Percentiles rank a stretch among this genome's conserved stretches.
These are phyloP conservation scores for Colletotrichum godetiae DNA, from an alignment of 2,329 filamentous ascomycete genomes.

Conservation along the genomic window DNA sequence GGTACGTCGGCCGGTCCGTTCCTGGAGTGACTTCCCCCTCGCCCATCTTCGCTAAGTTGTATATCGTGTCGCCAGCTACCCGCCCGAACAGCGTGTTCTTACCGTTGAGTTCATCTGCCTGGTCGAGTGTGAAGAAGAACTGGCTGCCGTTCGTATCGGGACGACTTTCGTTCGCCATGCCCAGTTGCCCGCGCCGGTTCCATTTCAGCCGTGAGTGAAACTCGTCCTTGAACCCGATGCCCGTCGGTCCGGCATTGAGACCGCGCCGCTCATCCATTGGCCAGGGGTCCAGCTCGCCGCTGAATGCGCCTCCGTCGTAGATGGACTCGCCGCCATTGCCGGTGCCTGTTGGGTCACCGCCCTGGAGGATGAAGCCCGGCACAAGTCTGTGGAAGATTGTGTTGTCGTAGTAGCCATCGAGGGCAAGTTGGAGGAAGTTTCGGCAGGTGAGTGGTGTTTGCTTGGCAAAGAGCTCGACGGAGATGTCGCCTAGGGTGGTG, in stretches of 20 bases:
- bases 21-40: slow-evolving; percentile 85
- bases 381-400: slow-evolving; percentile 95
- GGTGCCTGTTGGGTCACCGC: slow-evolving; percentile 93
- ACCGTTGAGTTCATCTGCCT: slow-evolving; percentile 84
- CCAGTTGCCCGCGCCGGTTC: slow-evolving; percentile 88
- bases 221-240: slow-evolving; percentile 81
- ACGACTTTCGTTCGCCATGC: slow-evolving; percentile 92
- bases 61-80: slow-evolving; percentile 93
- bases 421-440: slow-evolving; percentile 94
- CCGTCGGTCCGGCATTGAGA: slow-evolving; percentile 68
- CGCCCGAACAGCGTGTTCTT: slow-evolving; percentile 96
- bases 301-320: slow-evolving; percentile 84
- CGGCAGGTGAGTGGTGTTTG: slow-evolving; percentile 91
- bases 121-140: slow-evolving; percentile 94
- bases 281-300: slow-evolving; percentile 78
- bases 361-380: slow-evolving; percentile 92
- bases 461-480: slow-evolving; percentile 93
- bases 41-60: slow-evolving; percentile 93
- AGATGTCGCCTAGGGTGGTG: slow-evolving; percentile 89
- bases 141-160: slow-evolving; percentile 90
- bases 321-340: slow-evolving; percentile 93
- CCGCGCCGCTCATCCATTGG: slow-evolving; percentile 74
- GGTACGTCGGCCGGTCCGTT: slow-evolving; percentile 86
- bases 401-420: slow-evolving; percentile 94
- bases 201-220: slow-evolving; percentile 93